These are phyloP conservation scores for Myotisia sp. DNA, from an alignment of 2,329 filamentous ascomycete genomes.

Conservation along the genomic window DNA sequence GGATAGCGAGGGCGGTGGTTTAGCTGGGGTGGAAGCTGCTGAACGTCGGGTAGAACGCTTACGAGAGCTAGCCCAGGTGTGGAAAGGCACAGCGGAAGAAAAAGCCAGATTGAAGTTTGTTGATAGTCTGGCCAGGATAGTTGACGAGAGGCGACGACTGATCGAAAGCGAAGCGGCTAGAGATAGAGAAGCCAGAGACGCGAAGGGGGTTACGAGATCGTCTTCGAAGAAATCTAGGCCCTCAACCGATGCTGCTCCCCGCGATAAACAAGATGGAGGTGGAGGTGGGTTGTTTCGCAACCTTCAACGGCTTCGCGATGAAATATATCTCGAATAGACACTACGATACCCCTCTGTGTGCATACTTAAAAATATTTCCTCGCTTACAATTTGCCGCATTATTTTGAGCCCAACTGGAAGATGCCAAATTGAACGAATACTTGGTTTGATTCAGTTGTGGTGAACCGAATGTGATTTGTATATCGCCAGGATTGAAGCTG, in stretches of 20 bases:
- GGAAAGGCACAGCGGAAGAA: constrained; percentile 93
- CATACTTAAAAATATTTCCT: not conserved
- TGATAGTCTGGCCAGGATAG: constrained; percentile 63
- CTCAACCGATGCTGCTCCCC: constrained; percentile 14
- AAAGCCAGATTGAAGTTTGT: constrained; percentile 70
- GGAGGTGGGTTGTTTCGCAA: constrained; percentile 40
- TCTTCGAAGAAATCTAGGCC: constrained; percentile 15
- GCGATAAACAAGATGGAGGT: constrained; percentile 22
- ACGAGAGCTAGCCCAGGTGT: constrained; percentile 61
- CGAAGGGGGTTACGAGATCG: too few species aligned
- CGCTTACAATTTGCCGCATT: too few species aligned
- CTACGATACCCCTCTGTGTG: too few species aligned
- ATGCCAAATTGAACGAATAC: too few species aligned
- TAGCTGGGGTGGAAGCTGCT: constrained; percentile 54
- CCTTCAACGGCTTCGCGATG: constrained; percentile 39
- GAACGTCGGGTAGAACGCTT: constrained; percentile 60
- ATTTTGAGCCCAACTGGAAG: too few species aligned
- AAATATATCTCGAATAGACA: constrained; percentile 37
- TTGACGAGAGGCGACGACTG: constrained; percentile 54
- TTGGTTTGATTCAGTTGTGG: too few species aligned
- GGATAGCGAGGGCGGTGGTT: constrained; percentile 42
- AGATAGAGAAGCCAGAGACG: constrained; percentile 32
- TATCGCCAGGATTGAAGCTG: too few species aligned
- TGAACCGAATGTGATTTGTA: too few species aligned
- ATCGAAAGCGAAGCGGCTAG: constrained; percentile 30